Evolutionary conservation across 192 early-diverging fungal species (phyloP).

Genomic region (Cetraspora pellucida): DNA sequence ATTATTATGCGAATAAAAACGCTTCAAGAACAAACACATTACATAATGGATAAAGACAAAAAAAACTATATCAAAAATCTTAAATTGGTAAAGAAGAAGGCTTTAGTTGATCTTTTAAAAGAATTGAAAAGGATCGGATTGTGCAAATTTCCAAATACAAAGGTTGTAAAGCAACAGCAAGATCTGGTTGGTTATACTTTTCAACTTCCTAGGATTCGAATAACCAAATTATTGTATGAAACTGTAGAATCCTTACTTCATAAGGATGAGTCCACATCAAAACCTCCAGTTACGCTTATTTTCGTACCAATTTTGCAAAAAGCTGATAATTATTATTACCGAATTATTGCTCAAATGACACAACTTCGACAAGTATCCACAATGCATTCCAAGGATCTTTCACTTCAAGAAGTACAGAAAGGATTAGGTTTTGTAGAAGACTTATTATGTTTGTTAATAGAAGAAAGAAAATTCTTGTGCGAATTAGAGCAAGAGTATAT

Average conservation of each 20-base stretch:
- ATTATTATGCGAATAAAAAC: constrained; percentile 57
- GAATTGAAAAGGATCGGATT: constrained; percentile 69
- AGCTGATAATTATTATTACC: constrained; percentile 73
- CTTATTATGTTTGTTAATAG: constrained; percentile 61
- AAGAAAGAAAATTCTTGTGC: constrained; percentile 54
- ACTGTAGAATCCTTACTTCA: background rate
- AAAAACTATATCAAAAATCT: constrained; percentile 62
- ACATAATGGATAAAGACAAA: constrained; percentile 58
- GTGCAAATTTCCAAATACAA: constrained; percentile 39
- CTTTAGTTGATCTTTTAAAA: constrained; percentile 77
- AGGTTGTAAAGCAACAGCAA: constrained; percentile 43
- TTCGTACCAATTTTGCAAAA: constrained; percentile 50
- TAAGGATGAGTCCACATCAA: background rate
- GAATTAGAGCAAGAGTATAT: constrained; percentile 9
- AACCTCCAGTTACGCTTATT: constrained; percentile 8
- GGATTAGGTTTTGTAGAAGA: constrained; percentile 67
- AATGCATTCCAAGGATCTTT: constrained; percentile 60
- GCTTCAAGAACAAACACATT: constrained; percentile 60
- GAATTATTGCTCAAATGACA: constrained; percentile 63
- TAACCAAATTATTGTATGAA: constrained; percentile 16
- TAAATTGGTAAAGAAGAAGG: constrained; percentile 73
- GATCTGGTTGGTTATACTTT: constrained; percentile 49
- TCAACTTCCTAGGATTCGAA: constrained; percentile 43
- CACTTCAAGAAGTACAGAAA: constrained; percentile 66
- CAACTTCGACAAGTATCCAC: constrained; percentile 54